phyloP scores from a whole-genome alignment of 2,329 filamentous ascomycete genomes.

The Talaromyces verruculosus region DNA sequence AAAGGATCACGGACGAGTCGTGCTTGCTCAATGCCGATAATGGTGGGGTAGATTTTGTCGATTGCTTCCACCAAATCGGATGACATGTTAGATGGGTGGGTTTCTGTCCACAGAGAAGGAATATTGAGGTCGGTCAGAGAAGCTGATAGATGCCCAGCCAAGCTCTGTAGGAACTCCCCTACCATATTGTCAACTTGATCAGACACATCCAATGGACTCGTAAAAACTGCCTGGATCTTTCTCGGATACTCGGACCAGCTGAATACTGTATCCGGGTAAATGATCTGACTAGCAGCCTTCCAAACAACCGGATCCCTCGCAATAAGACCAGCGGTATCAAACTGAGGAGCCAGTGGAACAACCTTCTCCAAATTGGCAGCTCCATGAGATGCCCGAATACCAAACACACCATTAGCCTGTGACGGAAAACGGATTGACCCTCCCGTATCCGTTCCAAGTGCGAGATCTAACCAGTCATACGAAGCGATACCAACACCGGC shows the following conservation, averaged over 20 bases:
- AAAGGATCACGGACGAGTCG: slow-evolving; percentile 35
- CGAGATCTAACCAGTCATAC: slow-evolving; percentile 47
- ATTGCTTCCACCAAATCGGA: background rate
- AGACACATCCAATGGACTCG: background rate
- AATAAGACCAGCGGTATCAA: slow-evolving; percentile 49
- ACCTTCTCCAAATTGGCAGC: slow-evolving; percentile 50
- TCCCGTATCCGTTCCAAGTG: slow-evolving; percentile 31
- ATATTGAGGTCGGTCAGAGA: background rate
- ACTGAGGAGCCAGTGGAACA: slow-evolving; percentile 47
- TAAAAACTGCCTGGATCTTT: background rate
- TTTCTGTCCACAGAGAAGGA: background rate
- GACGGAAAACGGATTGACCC: slow-evolving; percentile 46
- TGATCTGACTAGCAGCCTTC: slow-evolving; percentile 1
- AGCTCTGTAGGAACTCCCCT: background rate
- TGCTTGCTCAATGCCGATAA: slow-evolving; percentile 33
- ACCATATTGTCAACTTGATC: slow-evolving; percentile 5
- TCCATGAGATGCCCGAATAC: slow-evolving; percentile 52
- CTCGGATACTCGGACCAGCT: slow-evolving; percentile 2
- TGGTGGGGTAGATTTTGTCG: slow-evolving; percentile 23
- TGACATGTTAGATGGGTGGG: slow-evolving; percentile 5
- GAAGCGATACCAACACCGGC: slow-evolving; percentile 40
- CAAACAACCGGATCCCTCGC: slow-evolving; percentile 22
- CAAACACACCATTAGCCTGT: slow-evolving; percentile 52
- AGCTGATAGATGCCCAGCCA: slow-evolving; percentile 1
- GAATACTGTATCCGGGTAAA: slow-evolving; percentile 5